Conservation (phyloP, 805 yeast species). For the Saccharomyces cerevisiae region DNA sequence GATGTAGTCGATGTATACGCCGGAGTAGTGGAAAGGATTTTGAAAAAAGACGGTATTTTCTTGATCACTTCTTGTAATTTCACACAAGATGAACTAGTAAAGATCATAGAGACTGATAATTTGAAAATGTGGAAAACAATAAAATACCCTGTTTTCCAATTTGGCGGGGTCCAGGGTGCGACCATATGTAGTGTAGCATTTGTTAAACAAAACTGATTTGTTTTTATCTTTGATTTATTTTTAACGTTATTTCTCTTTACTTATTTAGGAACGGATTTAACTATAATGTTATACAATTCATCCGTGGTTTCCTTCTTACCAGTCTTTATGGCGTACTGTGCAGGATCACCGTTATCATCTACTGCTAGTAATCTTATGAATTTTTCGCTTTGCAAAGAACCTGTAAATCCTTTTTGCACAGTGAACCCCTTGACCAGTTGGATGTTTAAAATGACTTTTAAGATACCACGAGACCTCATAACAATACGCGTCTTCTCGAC, state of each 20-base stretch:
- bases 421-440: constrained; percentile 57
- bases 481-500: constrained; percentile 55
- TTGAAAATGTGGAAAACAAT: constrained; percentile 58
- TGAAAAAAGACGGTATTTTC: constrained; percentile 50
- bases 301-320: constrained; percentile 54
- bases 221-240: constrained; percentile 3
- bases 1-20: constrained; percentile 58
- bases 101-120: constrained; percentile 39
- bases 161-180: constrained; percentile 85
- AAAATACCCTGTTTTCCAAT: constrained; percentile 72
- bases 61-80: constrained; percentile 91
- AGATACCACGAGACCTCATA: constrained; percentile 84
- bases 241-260: constrained; percentile 2
- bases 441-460: constrained; percentile 73
- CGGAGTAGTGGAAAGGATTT: constrained; percentile 43
- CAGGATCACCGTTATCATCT: constrained; percentile 55
- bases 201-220: constrained; percentile 27
- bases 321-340: constrained; percentile 76
- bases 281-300: constrained; percentile 39
- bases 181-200: constrained; percentile 86
- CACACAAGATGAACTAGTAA: constrained; percentile 66
- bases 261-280: constrained; percentile 13
- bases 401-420: constrained; percentile 71
- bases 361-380: constrained; percentile 68
- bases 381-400: constrained; percentile 77